Evolutionary conservation across 495 filamentous ascomycete species (phyloP), one percentile per base, ranked within the genome.

Genomic region (Penicillium goetzii): DNA sequence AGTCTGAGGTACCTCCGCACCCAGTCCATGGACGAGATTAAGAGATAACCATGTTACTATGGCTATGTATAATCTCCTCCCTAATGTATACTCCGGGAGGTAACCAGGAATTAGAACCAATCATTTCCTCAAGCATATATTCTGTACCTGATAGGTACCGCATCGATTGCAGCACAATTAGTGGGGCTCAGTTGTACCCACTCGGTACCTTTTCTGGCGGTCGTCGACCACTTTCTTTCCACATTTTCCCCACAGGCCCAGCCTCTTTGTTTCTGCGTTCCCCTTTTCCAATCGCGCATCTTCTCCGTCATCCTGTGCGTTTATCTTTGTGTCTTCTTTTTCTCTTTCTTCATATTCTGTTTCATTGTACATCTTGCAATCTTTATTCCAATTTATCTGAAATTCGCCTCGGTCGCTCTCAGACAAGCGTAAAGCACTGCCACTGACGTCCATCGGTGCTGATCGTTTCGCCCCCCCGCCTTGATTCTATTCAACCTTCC

Each of bases 201-300:
- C 47, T 51, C 3, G 47, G 47, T 51, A 51, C 8, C 10, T 34
- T 17, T 4, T 23, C n/a, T 17, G 28, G 30, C 17, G 26, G 26
- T 33, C 26, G 25, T 14, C 50, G 17, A 17, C 15, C 15, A 33
- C 14, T 33, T 12, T 36, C 23, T 5, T 5, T 15, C 12, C 26
- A n/a, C 50, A 1, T 45, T 45, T 61, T 58, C 70, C 65, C 65
- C 70, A 70, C 62, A 63, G 45, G 36, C 63, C 71, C 68, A 71
- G 65, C 70, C 68, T 60, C 68, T 68, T 59, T 68, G 62, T 71
- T 71, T 71, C 47, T 59, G 21, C 23, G 28, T 26, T 60, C 57
- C 55, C 57, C 41, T 66, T 71, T 61, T 53, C 28, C 17, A 38
- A 23, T 56, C 23, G 41, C 14, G 52, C 32, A 47, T 17, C 32